Evolutionary conservation across 306 rosid species (phyloP).

Genomic region (Arachis stenosperma): DNA sequence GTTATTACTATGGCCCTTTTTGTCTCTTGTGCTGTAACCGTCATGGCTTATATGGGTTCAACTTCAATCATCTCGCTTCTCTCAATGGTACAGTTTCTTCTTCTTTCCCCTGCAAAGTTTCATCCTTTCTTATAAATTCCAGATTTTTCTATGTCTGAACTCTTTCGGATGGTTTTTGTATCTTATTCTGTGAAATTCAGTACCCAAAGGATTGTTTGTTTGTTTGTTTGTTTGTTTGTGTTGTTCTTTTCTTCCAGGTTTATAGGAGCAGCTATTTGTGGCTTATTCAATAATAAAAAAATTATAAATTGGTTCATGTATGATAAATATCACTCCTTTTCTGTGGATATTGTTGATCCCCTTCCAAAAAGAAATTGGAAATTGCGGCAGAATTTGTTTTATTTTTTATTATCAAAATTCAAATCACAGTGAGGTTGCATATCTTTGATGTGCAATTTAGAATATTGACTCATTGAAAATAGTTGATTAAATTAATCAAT

Average conservation of each 20-base stretch:
- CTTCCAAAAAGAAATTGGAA: conserved; percentile 17
- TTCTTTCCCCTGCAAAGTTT: conserved; percentile 13
- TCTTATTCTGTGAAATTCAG: conserved; percentile 30
- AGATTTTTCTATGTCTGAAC: background rate
- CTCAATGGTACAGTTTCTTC: conserved; percentile 47
- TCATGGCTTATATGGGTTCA: conserved; percentile 34
- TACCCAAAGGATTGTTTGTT: conserved; percentile 12
- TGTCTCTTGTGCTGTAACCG: conserved; percentile 28
- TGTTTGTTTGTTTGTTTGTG: conserved; percentile 17
- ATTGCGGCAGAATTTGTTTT: background rate
- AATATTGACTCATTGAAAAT: conserved; percentile 16
- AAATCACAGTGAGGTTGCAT: conserved; percentile 10
- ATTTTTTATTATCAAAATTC: too few species aligned
- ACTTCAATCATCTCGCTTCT: conserved; percentile 43
- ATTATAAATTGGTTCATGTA: conserved; percentile 3
- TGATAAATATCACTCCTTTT: background rate
- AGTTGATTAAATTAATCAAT: background rate
- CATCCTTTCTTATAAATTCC: background rate
- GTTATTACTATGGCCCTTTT: conserved; percentile 41
- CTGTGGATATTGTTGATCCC: background rate
- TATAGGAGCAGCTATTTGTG: conserved; percentile 18
- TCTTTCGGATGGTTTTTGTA: conserved; percentile 26
- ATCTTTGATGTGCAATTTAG: conserved; percentile 30
- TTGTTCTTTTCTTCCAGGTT: background rate
- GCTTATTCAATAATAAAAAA: conserved; percentile 24